Percentiles rank a stretch among this genome's conserved stretches.
Conservation (phyloP, 208 protist species). For the Trypanosoma melophagium region DNA sequence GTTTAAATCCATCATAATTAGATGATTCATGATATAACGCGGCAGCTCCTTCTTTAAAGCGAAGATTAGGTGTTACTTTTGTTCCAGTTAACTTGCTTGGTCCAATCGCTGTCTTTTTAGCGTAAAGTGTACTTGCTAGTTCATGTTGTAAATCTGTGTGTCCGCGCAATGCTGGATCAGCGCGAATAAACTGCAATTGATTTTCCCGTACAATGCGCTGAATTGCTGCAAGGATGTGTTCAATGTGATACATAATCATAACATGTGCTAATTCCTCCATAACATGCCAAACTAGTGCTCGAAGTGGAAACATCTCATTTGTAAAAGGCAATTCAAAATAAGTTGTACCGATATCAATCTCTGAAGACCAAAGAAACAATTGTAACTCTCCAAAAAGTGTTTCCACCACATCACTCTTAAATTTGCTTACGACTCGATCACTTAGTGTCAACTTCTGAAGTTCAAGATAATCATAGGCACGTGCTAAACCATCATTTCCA, state of each 20-base stretch:
- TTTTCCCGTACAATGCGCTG: constrained; percentile 73
- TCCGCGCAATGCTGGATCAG: constrained; percentile 39
- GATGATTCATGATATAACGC: constrained; percentile 52
- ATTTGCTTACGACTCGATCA: constrained; percentile 85
- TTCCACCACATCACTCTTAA: constrained; percentile 90
- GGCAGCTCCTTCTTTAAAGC: constrained; percentile 33
- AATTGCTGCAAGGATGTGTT: constrained; percentile 55
- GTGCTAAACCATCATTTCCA: constrained; percentile 84
- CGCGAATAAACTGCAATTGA: constrained; percentile 66
- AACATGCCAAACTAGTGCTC: constrained; percentile 71
- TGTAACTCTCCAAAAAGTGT: constrained; percentile 88
- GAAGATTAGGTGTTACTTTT: constrained; percentile 21
- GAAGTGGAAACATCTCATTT: constrained; percentile 56
- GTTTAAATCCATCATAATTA: constrained; percentile 77
- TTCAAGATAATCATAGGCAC: constrained; percentile 81
- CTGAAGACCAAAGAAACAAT: constrained; percentile 74
- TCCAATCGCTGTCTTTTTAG: constrained; percentile 13
- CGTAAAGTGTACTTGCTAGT: constrained; percentile 32
- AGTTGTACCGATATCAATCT: constrained; percentile 53
- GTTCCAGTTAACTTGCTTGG: constrained; percentile 21
- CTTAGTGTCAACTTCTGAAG: constrained; percentile 73
- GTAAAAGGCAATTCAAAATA: constrained; percentile 62
- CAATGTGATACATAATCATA: constrained; percentile 82
- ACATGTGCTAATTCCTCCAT: constrained; percentile 84
- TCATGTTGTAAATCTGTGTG: constrained; percentile 32